These are phyloP conservation scores for Dryadomyces quercus-mongolicae DNA, from an alignment of 2,329 filamentous ascomycete genomes.

Conservation along the genomic window DNA sequence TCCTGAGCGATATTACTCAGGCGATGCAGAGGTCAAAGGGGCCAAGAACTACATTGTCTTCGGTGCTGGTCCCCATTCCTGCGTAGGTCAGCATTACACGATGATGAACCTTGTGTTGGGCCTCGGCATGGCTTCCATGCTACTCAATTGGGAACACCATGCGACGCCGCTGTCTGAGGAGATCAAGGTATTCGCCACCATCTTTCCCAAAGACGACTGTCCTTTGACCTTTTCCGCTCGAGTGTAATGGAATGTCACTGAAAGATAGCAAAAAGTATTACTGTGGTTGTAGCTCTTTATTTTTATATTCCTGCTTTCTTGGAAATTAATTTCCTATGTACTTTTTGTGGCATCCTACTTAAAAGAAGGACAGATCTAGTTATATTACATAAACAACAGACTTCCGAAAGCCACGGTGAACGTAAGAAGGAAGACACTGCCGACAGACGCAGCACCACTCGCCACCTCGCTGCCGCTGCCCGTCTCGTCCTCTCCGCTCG, in stretches of 20 bases:
- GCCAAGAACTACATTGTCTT: constrained; percentile 96
- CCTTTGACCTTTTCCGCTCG: background rate
- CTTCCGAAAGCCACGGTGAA: background rate
- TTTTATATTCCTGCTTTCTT: too few relatives aligned
- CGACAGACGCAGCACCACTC: background rate
- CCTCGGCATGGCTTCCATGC: constrained; percentile 79
- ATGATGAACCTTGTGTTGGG: constrained; percentile 79
- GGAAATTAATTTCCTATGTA: too few relatives aligned
- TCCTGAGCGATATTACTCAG: constrained; percentile 82
- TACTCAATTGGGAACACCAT: constrained; percentile 83
- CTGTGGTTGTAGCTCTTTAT: too few relatives aligned
- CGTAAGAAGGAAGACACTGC: background rate
- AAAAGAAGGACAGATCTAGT: too few relatives aligned
- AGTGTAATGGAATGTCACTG: background rate
- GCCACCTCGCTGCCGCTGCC: background rate
- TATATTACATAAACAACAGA: background rate
- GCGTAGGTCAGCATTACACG: constrained; percentile 85
- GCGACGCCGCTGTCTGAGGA: constrained; percentile 75
- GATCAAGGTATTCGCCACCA: constrained; percentile 96
- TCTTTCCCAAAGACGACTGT: constrained; percentile 66
- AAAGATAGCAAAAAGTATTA: too few relatives aligned
- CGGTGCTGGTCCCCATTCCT: constrained; percentile 92
- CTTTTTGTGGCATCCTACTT: too few relatives aligned
- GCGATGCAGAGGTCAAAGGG: constrained; percentile 73
- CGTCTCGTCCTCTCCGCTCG: too few relatives aligned